Percentiles rank a stretch among this genome's conserved stretches.
Conservation (phyloP, 169 alveolate species). For the Cystoisospora suis region DNA sequence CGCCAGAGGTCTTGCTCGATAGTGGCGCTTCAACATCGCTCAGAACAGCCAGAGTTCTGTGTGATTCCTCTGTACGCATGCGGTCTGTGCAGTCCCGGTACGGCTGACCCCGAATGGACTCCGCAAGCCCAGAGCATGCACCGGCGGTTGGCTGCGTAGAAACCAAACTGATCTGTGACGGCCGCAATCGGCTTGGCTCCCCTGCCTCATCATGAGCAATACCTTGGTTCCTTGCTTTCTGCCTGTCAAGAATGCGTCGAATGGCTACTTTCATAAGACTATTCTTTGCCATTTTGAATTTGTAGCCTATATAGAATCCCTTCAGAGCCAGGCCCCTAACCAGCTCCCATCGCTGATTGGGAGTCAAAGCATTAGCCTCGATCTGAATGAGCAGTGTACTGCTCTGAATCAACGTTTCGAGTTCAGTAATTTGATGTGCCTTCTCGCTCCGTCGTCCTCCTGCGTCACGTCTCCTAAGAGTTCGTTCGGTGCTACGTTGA, state of each 20-base stretch:
- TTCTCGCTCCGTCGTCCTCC: neutral
- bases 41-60: no score
- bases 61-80: no score
- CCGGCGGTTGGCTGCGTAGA: no score
- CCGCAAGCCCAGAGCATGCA: no score
- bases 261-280: neutral
- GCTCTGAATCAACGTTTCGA: neutral
- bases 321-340: slow-evolving; percentile 1
- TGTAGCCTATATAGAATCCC: slow-evolving; percentile 28
- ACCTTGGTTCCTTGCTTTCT: neutral
- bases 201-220: no score
- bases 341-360: slow-evolving; percentile 1
- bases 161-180: no score
- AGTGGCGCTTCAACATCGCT: no score
- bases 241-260: neutral
- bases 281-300: neutral
- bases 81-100: no score
- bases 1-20: no score
- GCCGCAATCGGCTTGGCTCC: no score
- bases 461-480: neutral
- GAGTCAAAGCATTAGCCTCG: neutral
- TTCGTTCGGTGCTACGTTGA: neutral
- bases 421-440: neutral
- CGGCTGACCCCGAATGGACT: no score
- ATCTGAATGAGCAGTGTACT: slow-evolving; percentile 8